These are phyloP conservation scores for Pseudocercospora pini-densiflorae DNA, from an alignment of 2,329 filamentous ascomycete genomes.

Conservation along the genomic window DNA sequence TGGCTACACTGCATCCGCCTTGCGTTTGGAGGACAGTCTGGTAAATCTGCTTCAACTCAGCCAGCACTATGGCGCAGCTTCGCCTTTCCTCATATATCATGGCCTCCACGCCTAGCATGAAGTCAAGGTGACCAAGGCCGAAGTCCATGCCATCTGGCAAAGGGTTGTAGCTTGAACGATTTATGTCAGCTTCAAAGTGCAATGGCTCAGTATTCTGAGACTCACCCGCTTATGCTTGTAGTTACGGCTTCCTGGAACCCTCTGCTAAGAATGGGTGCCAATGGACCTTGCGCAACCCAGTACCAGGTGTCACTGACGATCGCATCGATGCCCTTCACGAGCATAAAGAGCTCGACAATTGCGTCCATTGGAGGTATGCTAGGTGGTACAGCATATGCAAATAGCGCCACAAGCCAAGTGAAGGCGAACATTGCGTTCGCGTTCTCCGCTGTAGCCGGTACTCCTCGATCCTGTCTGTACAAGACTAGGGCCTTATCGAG, in stretches of 20 bases:
- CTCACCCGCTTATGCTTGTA: slow-evolving; percentile 13
- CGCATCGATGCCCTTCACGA: slow-evolving; percentile 35
- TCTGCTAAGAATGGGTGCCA: slow-evolving; percentile 35
- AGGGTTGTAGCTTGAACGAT: slow-evolving; percentile 14
- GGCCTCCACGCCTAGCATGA: slow-evolving; percentile 37
- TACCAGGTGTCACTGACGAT: slow-evolving; percentile 33
- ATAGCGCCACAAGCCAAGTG: slow-evolving; percentile 36
- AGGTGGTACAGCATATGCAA: slow-evolving; percentile 36
- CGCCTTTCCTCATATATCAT: slow-evolving; percentile 36
- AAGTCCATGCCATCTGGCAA: slow-evolving; percentile 37
- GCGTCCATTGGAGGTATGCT: slow-evolving; percentile 36
- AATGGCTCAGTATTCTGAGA: background rate
- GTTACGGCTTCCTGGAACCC: slow-evolving; percentile 28
- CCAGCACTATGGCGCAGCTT: slow-evolving; percentile 32
- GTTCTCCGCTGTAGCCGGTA: slow-evolving; percentile 29
- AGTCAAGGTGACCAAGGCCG: slow-evolving; percentile 39
- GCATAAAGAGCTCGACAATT: slow-evolving; percentile 35
- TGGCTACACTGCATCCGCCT: slow-evolving; percentile 29
- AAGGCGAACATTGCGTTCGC: slow-evolving; percentile 37
- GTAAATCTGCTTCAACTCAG: slow-evolving; percentile 36
- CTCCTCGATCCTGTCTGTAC: slow-evolving; percentile 29
- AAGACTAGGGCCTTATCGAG: slow-evolving; percentile 36
- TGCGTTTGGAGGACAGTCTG: slow-evolving; percentile 24
- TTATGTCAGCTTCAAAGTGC: background rate
- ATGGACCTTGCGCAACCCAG: slow-evolving; percentile 37